Base-by-base conservation (phyloP, 169 alveolate species). In the Plasmodium ovale region DNA sequence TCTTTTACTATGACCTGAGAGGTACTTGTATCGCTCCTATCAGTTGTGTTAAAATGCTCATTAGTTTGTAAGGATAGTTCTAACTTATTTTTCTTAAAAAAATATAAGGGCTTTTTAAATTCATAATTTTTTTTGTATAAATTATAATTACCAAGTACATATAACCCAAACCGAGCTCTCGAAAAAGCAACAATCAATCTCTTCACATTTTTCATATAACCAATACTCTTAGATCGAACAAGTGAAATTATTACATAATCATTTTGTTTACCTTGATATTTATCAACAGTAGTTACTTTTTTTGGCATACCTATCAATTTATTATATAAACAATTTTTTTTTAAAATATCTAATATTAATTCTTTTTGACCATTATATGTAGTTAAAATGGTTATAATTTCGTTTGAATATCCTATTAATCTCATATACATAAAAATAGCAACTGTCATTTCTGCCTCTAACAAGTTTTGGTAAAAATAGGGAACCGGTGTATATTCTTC, bases 331-430 rank as follows among this genome's bases (percentile, higher is more conserved):
- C 97, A 94, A 44, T 94, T 87, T 42, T 92, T 91, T 79, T 92
- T 94, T 29, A 96, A 71, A 5, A 96, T 93, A 47, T 97, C 98
- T 68, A 92, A 91, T 33, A 96, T 87, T 65, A 96, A 94, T 44
- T 95, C 97, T 88, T 95, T 97, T 94, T 97, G 99, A 0, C 99
- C 99, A 87, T 97, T 97, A 92, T 97, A 97, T 6, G 98, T 92
- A 23, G 98, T 95, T 56, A 97, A 88, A 37, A 97, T 94, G 44
- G 96, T 91, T 69, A 97, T 96, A 70, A 79, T 72, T 29, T 88
- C 94, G 12, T 95, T 94, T 6, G 96, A 94, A 71, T 96, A 95
- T 6, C 98, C 98, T 49, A 96, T 67, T 27, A 96, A 87, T 14
- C 99, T 95, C 98, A 97, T 96, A 90, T 94, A 96, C 97, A 96